These are phyloP conservation scores for Beta macrorhiza DNA, from an alignment of 179 eudicot genomes.

Conservation along the genomic window DNA sequence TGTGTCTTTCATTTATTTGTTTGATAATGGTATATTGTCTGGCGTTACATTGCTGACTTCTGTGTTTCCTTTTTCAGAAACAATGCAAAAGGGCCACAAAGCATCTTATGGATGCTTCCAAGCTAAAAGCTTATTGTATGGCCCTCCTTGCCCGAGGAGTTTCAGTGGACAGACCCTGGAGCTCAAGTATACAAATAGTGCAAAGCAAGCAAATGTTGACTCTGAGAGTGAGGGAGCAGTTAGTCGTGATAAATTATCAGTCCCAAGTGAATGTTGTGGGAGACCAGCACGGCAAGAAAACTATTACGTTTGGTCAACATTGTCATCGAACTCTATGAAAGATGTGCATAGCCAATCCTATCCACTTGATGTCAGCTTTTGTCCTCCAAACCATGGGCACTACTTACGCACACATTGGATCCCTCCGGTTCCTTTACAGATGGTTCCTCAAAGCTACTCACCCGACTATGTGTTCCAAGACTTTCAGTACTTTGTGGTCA, in stretches of 20 bases:
- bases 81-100: constrained; percentile 58
- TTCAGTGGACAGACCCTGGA: constrained; percentile 46
- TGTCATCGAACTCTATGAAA: constrained; percentile 40
- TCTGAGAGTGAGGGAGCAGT: constrained; percentile 37
- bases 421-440: constrained; percentile 51
- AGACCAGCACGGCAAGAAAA: constrained; percentile 39
- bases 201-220: constrained; percentile 34
- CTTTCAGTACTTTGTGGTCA: constrained; percentile 88
- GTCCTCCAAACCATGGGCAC: constrained; percentile 39
- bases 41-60: constrained; percentile 13
- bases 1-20: neutral
- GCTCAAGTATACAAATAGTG: constrained; percentile 37
- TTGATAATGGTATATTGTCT: neutral
- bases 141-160: constrained; percentile 38
- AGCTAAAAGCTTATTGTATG: constrained; percentile 43
- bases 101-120: constrained; percentile 59
- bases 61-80: constrained; percentile 40
- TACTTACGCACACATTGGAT: constrained; percentile 39
- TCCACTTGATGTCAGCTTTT: constrained; percentile 46
- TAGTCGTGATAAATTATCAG: constrained; percentile 33
- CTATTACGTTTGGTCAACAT: constrained; percentile 42
- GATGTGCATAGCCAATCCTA: constrained; percentile 43
- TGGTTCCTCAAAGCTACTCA: constrained; percentile 56
- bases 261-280: constrained; percentile 42
- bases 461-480: constrained; percentile 56